A percentile compares a stretch with the other conserved stretches of the same genome.
phyloP scores from a whole-genome alignment of 2,329 filamentous ascomycete species.

The Ophiostoma piceae region DNA sequence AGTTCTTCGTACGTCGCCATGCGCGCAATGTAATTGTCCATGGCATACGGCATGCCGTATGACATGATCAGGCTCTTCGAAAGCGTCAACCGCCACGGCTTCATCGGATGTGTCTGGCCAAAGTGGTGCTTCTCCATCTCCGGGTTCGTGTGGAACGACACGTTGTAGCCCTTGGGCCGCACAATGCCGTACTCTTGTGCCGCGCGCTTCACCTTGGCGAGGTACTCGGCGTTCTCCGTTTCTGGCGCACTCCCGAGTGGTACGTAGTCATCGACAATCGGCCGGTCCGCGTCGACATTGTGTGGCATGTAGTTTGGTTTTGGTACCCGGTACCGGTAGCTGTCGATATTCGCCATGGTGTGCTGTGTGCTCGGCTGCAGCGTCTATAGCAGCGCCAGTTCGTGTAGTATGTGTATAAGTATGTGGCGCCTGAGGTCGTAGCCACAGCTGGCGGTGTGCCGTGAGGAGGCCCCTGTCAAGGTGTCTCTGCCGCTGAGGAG shows the following conservation, averaged over 20 bases:
- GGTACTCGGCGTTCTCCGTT: constrained; percentile 52
- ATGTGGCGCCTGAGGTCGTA: not conserved
- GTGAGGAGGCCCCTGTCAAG: not conserved
- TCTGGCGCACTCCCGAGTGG: constrained; percentile 49
- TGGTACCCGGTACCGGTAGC: constrained; percentile 50
- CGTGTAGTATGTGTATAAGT: not conserved
- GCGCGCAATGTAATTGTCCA: constrained; percentile 87
- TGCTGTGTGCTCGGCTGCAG: constrained; percentile 27
- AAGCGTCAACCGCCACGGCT: constrained; percentile 92
- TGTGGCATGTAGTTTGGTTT: constrained; percentile 58
- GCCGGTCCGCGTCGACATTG: constrained; percentile 45
- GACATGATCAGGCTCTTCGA: constrained; percentile 92
- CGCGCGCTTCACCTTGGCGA: constrained; percentile 52
- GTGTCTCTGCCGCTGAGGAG: not conserved
- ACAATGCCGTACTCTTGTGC: constrained; percentile 64
- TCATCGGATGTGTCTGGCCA: constrained; percentile 96
- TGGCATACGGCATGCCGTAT: constrained; percentile 92
- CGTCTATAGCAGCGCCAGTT: not conserved
- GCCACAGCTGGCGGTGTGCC: not conserved
- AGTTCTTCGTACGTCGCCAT: constrained; percentile 84
- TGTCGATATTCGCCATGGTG: constrained; percentile 35
- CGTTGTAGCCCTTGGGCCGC: constrained; percentile 76
- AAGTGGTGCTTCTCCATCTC: constrained; percentile 96
- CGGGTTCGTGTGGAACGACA: constrained; percentile 93
- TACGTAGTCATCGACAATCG: constrained; percentile 49